Evolutionary conservation across 805 yeast species (phyloP), one percentile per base, ranked within the genome.

Genomic region (Teunomyces pallodes): DNA sequence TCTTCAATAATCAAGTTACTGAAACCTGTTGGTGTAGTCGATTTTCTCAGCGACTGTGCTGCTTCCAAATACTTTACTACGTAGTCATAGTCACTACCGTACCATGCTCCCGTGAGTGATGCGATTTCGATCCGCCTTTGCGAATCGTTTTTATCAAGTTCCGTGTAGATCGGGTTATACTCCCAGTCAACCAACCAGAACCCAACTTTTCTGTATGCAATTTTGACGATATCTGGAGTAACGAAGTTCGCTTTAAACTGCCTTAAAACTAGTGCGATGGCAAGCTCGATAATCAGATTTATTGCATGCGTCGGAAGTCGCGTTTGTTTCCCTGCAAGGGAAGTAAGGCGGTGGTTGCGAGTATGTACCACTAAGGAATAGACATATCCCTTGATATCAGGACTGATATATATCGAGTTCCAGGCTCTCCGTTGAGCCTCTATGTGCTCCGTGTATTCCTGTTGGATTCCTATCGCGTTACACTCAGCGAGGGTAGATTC

Each of bases 101-200:
- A 70, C 77, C 77, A 73, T 47, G 69, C 76, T 2, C 75, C 78
- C 1, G 71, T 63, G 10, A 73, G 57, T 54, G 70, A 65, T 42
- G 59, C 59, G 13, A 71, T 57, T 39, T 67, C 67, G 8, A 64
- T 35, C 26, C 60, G 48, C 17, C 61, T 58, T 20, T 53, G 52
- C 33, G 48, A 46, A n/a, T 57, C 49, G 3, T 46, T 48, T 12
- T 31, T 48, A 10, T 41, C 43, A 9, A 36, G 17, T 10, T 17
- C 41, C 20, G 29, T 10, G 29, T 42, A 66, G 6, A 50, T 33
- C 9, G 42, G 24, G 47, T 65, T 62, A 27, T 61, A 54, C 47
- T 72, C 72, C 77, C 77, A 73, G 52, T 70, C 72, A 9, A 73
- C 71, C 13, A 71, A 56, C 78, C 78, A 73, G 60, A 71, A 72